These are phyloP conservation scores for Epichloe bromicola DNA, from an alignment of 2,329 filamentous ascomycete genomes.

Conservation along the genomic window DNA sequence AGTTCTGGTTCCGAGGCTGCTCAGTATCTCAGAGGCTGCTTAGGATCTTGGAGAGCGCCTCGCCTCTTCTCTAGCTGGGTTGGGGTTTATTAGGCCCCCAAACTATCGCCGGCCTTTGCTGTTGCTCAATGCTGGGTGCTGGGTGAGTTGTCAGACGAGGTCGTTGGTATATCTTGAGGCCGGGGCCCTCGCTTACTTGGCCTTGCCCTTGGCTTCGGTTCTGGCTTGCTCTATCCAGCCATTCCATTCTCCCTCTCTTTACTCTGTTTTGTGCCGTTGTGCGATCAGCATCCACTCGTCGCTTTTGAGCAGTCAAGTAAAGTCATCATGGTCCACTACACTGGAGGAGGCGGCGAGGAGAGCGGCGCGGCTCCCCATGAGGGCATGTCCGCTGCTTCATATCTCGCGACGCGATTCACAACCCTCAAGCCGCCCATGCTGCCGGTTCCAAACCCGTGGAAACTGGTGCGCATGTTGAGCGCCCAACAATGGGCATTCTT, in stretches of 20 bases:
- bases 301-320: too few relatives aligned
- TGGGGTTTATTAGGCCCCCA: too few relatives aligned
- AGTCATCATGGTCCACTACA: conserved; percentile 5
- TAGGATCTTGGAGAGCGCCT: too few relatives aligned
- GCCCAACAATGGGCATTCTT: conserved; percentile 43
- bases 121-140: neutral
- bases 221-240: neutral
- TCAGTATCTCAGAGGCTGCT: too few relatives aligned
- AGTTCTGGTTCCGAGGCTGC: too few relatives aligned
- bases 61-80: too few relatives aligned
- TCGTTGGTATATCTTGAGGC: neutral
- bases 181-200: neutral
- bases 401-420: conserved; percentile 38
- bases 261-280: neutral
- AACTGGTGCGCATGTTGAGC: conserved; percentile 34
- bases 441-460: conserved; percentile 39
- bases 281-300: neutral
- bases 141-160: too few relatives aligned
- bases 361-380: conserved; percentile 26
- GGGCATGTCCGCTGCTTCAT: conserved; percentile 34
- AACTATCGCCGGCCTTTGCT: too few relatives aligned
- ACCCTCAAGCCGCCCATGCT: conserved; percentile 45
- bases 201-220: too few relatives aligned
- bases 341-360: conserved; percentile 17
- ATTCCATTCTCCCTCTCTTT: neutral